Conservation (phyloP, 2,329 filamentous ascomycete species). For the Aureobasidium sp. region DNA sequence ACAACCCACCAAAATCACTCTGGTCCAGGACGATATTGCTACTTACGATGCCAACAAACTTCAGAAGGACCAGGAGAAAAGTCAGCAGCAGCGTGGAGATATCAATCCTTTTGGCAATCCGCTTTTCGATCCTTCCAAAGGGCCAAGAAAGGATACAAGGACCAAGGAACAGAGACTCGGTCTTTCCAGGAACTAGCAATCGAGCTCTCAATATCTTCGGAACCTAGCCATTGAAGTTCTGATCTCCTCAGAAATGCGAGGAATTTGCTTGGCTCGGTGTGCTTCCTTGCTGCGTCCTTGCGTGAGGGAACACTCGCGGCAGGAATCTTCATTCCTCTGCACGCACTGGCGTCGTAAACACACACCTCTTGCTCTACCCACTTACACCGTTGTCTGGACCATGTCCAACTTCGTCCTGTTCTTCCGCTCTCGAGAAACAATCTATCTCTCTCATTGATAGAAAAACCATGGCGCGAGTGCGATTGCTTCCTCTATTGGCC, state of each 20-base stretch:
- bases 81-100: slow-evolving; percentile 13
- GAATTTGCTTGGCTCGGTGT: background rate
- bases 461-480: background rate
- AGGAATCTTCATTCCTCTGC: slow-evolving; percentile 11
- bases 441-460: background rate
- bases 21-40: slow-evolving; percentile 27
- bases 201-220: background rate
- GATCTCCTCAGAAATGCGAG: background rate
- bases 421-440: background rate
- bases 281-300: slow-evolving; percentile 10
- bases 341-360: background rate
- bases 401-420: background rate
- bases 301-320: background rate
- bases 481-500: background rate
- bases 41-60: slow-evolving; percentile 26
- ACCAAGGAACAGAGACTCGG: slow-evolving; percentile 25
- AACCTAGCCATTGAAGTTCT: background rate
- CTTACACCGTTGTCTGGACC: background rate
- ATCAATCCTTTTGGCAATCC: slow-evolving; percentile 13
- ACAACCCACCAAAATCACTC: slow-evolving; percentile 27
- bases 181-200: slow-evolving; percentile 16
- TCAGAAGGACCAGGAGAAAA: slow-evolving; percentile 20
- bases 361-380: background rate
- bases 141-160: slow-evolving; percentile 20
- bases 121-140: slow-evolving; percentile 12